Conservation (phyloP, 768 basidiomycete species). For the Termitomyces sp. region DNA sequence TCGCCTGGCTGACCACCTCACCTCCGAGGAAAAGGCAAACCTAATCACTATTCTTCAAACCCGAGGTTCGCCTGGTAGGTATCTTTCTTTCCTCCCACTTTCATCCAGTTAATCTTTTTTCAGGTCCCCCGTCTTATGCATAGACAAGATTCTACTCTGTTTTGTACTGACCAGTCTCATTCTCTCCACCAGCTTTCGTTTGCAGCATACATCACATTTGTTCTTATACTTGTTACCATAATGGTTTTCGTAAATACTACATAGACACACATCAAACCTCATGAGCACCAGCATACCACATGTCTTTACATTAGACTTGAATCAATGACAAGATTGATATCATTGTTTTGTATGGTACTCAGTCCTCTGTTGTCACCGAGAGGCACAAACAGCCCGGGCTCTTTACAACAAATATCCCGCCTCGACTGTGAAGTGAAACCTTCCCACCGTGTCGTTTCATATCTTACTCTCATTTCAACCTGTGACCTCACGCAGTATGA, state of each 20-base stretch:
- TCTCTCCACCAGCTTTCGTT: constrained; percentile 3
- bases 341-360: no score
- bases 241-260: constrained; percentile 5
- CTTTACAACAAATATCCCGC: no score
- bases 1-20: constrained; percentile 67
- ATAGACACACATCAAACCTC: constrained; percentile 3
- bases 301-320: not conserved
- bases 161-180: not conserved
- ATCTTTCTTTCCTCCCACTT: not conserved
- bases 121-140: constrained; percentile 34
- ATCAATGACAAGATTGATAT: not conserved
- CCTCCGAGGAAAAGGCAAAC: constrained; percentile 63
- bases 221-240: constrained; percentile 16
- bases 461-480: no score
- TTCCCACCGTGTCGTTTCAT: no score
- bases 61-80: constrained; percentile 52
- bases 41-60: constrained; percentile 60
- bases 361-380: no score
- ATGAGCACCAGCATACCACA: constrained; percentile 2
- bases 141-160: not conserved
- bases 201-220: constrained; percentile 12
- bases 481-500: no score
- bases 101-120: not conserved
- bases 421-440: no score
- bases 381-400: no score